Evolutionary conservation across 1,284 basidiomycete genomes (phyloP), one percentile per base, ranked within the genome.

Genomic region (Moniliophthora roreri): DNA sequence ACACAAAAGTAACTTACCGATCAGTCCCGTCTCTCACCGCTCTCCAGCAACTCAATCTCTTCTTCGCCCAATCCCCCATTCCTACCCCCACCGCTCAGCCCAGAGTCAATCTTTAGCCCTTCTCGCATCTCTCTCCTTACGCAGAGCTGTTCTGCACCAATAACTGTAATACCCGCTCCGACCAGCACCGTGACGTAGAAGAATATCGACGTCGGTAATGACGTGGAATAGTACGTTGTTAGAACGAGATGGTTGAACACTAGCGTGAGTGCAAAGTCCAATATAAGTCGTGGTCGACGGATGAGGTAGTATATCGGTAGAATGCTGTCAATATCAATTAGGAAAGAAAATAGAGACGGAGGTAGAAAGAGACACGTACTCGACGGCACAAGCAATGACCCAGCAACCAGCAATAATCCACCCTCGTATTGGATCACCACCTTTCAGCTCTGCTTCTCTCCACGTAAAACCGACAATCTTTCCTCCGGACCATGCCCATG

Each of bases 261-360:
- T 50, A 98, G 83, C 0, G 97, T 98, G 53, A 96, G 69, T 7
- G 90, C 79, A 71, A 98, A 98, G 73, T 99, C 96, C 60, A 99
- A 86, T 64, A 99, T 90, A 63, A 97, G 82, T 4, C 95, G 92
- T 40, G 97, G 96, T 35, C 93, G 80, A 38, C 94, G 85, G 67
- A 99, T 80, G 60, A 99, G 78, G 60, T 82, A 80, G 69, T 93
- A 98, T 2, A 99, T 77, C 35, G 52, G 48, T 34, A 54, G 55
- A 51, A 41, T 57, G 46, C 55, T 55, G 55, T 54, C 26, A 52
- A 42, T 48, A 26, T 60, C 16, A 36, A 36, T 32, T 15, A 18
- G 45, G 32, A 44, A 32, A 50, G 52, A 50, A 47, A 52, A 23
- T 23, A 28, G 16, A 32, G 37, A 10, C 20, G 15, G n/a, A n/a